A percentile compares a stretch with the other conserved stretches of the same genome.
phyloP scores from a whole-genome alignment of 176 grass and related monocot species.

The Lolium rigidum region DNA sequence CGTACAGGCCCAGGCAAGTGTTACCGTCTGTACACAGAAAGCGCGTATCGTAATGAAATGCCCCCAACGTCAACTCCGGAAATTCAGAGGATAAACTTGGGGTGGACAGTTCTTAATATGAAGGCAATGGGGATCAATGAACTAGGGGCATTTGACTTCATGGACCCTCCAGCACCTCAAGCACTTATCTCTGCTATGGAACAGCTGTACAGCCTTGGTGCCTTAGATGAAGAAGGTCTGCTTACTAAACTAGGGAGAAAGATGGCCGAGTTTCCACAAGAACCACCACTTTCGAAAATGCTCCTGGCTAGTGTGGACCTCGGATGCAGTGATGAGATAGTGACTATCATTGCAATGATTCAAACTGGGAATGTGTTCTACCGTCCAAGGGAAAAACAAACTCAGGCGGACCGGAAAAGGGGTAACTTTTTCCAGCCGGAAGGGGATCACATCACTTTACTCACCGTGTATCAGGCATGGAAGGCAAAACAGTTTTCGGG shows the following conservation, averaged over 20 bases:
- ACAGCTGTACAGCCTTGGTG: slow-evolving; percentile 66
- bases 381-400: slow-evolving; percentile 64
- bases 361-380: slow-evolving; percentile 54
- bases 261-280: slow-evolving; percentile 76
- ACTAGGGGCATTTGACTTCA: slow-evolving; percentile 63
- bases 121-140: slow-evolving; percentile 82
- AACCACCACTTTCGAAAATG: slow-evolving; percentile 74
- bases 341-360: slow-evolving; percentile 57
- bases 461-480: slow-evolving; percentile 69
- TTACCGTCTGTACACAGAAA: slow-evolving; percentile 76
- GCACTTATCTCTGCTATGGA: slow-evolving; percentile 67
- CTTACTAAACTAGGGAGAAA: slow-evolving; percentile 66
- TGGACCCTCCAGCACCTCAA: slow-evolving; percentile 69
- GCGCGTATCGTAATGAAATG: slow-evolving; percentile 75
- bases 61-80: slow-evolving; percentile 58
- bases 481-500: slow-evolving; percentile 73
- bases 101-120: slow-evolving; percentile 62
- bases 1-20: slow-evolving; percentile 60
- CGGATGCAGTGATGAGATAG: slow-evolving; percentile 70
- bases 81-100: slow-evolving; percentile 72
- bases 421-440: slow-evolving; percentile 54
- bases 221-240: slow-evolving; percentile 72
- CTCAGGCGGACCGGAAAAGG: slow-evolving; percentile 56
- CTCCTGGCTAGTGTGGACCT: slow-evolving; percentile 71
- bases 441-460: slow-evolving; percentile 61